Conservation (phyloP, 2,329 filamentous ascomycete genomes). For the Cercospora brassicicola region DNA sequence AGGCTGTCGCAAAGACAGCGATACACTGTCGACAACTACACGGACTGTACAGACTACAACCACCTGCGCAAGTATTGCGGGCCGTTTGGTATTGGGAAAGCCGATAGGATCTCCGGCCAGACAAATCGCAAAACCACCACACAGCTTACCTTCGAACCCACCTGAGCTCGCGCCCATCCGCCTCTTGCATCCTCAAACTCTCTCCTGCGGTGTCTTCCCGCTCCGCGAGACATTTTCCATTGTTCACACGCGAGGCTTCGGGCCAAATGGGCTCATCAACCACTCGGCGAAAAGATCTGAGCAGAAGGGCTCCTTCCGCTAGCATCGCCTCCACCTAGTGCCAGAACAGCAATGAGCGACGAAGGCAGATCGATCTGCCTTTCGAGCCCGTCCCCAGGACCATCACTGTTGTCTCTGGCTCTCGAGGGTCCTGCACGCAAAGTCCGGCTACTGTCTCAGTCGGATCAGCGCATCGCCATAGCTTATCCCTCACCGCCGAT, state of each 20-base stretch:
- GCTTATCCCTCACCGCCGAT: slow-evolving; percentile 53
- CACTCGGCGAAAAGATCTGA: background rate
- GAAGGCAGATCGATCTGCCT: background rate
- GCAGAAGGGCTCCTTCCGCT: background rate
- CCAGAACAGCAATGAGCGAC: slow-evolving; percentile 8
- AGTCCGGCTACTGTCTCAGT: slow-evolving; percentile 14
- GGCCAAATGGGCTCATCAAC: background rate
- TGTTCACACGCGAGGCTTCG: slow-evolving; percentile 7
- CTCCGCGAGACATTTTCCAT: slow-evolving; percentile 16
- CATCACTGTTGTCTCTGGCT: slow-evolving; percentile 1
- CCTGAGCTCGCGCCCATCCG: slow-evolving; percentile 13
- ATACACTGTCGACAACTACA: background rate
- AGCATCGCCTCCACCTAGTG: background rate
- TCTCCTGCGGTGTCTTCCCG: slow-evolving; percentile 3
- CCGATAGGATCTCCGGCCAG: slow-evolving; percentile 25
- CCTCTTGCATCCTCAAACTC: background rate
- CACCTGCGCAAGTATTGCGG: background rate
- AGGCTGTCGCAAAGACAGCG: background rate
- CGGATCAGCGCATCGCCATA: slow-evolving; percentile 15
- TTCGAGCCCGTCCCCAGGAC: background rate
- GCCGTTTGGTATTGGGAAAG: background rate
- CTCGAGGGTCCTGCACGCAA: slow-evolving; percentile 25
- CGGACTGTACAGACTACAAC: background rate
- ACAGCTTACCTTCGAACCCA: slow-evolving; percentile 24
- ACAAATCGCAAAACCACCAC: slow-evolving; percentile 17